Conservation (phyloP, 306 rosid genomes). For the Echinosophora koreensis region DNA sequence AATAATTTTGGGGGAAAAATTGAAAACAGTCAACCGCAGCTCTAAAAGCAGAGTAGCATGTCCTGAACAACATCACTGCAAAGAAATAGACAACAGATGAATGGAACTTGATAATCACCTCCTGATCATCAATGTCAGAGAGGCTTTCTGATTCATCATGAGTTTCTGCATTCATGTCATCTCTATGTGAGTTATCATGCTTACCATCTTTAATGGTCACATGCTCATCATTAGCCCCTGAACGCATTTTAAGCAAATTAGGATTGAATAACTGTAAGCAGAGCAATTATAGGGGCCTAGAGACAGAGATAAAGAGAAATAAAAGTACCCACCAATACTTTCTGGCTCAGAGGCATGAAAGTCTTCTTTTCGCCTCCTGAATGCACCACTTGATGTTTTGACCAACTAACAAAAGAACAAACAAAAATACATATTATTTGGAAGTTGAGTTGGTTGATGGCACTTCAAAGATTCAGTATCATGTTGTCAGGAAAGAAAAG, state of each 20-base stretch:
- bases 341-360: slow-evolving; percentile 41
- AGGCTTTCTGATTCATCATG: slow-evolving; percentile 62
- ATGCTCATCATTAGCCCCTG: slow-evolving; percentile 43
- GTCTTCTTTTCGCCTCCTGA: slow-evolving; percentile 34
- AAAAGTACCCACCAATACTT: slow-evolving; percentile 35
- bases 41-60: not conserved
- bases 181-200: slow-evolving; percentile 37
- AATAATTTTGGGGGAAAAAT: not conserved
- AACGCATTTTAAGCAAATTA: slow-evolving; percentile 26
- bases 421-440: slow-evolving; percentile 20
- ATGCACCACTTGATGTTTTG: slow-evolving; percentile 43
- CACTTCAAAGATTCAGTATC: not conserved
- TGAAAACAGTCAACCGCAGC: not conserved
- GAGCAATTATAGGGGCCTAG: not conserved
- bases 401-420: slow-evolving; percentile 42
- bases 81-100: slow-evolving; percentile 17
- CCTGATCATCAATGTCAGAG: slow-evolving; percentile 72
- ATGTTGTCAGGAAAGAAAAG: slow-evolving; percentile 11
- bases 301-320: not conserved
- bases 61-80: not conserved
- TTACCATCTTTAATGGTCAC: slow-evolving; percentile 37
- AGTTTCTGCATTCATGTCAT: slow-evolving; percentile 42
- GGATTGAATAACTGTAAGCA: slow-evolving; percentile 26
- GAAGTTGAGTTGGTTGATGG: not conserved
- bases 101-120: slow-evolving; percentile 46